phyloP scores from a whole-genome alignment of 805 yeast species.

The Yamadazyma paraphyllophila region DNA sequence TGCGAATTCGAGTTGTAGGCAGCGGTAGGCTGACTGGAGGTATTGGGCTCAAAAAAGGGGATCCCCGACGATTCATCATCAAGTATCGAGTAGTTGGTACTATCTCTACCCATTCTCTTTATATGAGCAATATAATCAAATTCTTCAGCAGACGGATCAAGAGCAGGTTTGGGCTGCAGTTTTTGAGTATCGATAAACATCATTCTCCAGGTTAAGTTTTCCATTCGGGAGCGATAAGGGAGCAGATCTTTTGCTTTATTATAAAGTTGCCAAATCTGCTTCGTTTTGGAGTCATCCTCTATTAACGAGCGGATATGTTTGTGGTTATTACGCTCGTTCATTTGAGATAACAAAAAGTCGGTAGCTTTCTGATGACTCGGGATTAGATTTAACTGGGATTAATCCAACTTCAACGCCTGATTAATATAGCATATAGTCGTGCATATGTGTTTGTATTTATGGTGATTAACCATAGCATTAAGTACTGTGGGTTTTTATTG shows the following conservation, averaged over 20 bases:
- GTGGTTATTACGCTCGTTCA: constrained; percentile 5
- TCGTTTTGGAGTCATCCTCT: constrained; percentile 15
- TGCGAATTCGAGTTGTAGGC: neutral
- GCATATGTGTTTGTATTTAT: neutral
- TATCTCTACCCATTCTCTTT: constrained; percentile 50
- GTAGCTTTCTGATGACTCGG: neutral
- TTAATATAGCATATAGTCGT: neutral
- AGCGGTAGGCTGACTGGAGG: neutral
- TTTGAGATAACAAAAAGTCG: constrained; percentile 2
- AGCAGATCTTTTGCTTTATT: constrained; percentile 68
- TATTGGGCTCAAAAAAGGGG: neutral
- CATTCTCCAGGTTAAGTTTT: constrained; percentile 85
- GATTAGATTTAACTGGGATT: neutral
- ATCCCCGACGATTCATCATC: neutral
- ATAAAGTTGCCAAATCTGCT: constrained; percentile 74
- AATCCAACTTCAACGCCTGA: neutral
- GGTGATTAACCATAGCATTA: neutral
- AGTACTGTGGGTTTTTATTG: neutral
- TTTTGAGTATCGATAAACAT: constrained; percentile 50
- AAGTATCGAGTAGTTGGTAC: constrained; percentile 6
- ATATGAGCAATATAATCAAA: constrained; percentile 68
- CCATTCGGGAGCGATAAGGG: constrained; percentile 76
- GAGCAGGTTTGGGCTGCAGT: neutral
- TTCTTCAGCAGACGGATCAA: constrained; percentile 51
- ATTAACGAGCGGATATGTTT: constrained; percentile 3